Conservation (phyloP, 1,284 basidiomycete genomes). For the Ceratobasidium sp. region DNA sequence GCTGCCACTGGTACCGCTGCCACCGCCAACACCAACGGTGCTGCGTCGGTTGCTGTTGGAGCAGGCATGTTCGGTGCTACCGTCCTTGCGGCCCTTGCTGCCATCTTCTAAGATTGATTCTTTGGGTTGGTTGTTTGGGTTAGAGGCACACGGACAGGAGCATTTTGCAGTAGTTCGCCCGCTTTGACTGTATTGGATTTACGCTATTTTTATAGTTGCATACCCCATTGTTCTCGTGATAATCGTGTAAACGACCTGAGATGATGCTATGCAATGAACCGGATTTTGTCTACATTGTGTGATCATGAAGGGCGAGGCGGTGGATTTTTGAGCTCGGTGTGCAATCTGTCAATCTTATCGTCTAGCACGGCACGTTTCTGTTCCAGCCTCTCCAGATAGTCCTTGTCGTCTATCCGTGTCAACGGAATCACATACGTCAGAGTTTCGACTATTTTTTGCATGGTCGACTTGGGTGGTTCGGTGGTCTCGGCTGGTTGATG, state of each 20-base stretch:
- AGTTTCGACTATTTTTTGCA: constrained; percentile 26
- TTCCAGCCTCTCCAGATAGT: constrained; percentile 15
- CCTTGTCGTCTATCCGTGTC: constrained; percentile 22
- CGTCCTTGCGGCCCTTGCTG: constrained; percentile 20
- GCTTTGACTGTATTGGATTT: constrained; percentile 33
- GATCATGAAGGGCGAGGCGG: neutral
- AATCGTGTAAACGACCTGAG: constrained; percentile 16
- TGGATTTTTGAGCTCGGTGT: neutral
- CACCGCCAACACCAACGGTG: constrained; percentile 41
- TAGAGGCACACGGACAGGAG: constrained; percentile 8
- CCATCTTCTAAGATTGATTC: constrained; percentile 16
- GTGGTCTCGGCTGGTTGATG: constrained; percentile 1
- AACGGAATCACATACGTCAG: constrained; percentile 24
- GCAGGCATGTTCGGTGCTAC: constrained; percentile 30
- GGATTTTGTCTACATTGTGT: neutral
- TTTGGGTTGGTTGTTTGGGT: neutral
- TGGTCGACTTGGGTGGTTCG: constrained; percentile 1
- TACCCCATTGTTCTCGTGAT: constrained; percentile 8
- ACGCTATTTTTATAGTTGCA: constrained; percentile 27
- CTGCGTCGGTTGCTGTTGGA: constrained; percentile 11
- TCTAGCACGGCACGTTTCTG: constrained; percentile 6
- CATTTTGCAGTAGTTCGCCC: neutral
- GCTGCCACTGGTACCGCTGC: constrained; percentile 17
- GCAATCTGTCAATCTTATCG: constrained; percentile 14
- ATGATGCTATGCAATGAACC: constrained; percentile 18